Evolutionary conservation across 2,329 filamentous ascomycete genomes (phyloP).

Genomic region (Colletotrichum incanum): DNA sequence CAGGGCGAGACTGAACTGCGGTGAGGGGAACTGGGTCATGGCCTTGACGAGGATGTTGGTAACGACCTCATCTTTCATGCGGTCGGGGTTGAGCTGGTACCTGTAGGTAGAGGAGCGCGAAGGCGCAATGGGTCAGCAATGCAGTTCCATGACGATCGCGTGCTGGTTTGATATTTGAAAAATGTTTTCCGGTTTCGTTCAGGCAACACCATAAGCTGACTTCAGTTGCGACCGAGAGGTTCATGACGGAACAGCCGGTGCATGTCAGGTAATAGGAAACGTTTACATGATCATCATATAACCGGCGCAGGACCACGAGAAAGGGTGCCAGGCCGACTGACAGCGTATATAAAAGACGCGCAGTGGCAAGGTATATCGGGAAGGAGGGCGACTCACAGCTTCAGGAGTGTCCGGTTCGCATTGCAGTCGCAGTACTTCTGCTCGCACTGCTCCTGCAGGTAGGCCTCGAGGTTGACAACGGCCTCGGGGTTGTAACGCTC

Average conservation of each 20-base stretch:
- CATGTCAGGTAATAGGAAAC: slow-evolving; percentile 98
- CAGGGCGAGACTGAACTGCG: slow-evolving; percentile 94
- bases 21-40: slow-evolving; percentile 95
- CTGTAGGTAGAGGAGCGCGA: slow-evolving; percentile 62
- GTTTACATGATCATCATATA: slow-evolving; percentile 86
- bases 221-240: slow-evolving; percentile 72
- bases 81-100: slow-evolving; percentile 99
- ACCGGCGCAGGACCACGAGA: slow-evolving; percentile 41
- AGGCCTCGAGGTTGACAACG: slow-evolving; percentile 92
- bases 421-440: slow-evolving; percentile 95
- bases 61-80: slow-evolving; percentile 95
- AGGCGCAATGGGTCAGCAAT: slow-evolving; percentile 20
- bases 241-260: slow-evolving; percentile 70
- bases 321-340: slow-evolving; percentile 21
- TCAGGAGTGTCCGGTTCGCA: slow-evolving; percentile 94
- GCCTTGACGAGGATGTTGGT: slow-evolving; percentile 99
- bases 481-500: slow-evolving; percentile 99
- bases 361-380: neutral
- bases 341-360: neutral
- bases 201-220: slow-evolving; percentile 76
- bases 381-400: slow-evolving; percentile 82
- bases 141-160: neutral
- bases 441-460: slow-evolving; percentile 95
- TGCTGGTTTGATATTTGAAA: slow-evolving; percentile 57
- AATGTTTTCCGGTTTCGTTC: slow-evolving; percentile 63